A percentile compares a stretch with the other conserved stretches of the same genome.
Evolutionary conservation across 2,329 filamentous ascomycete species (phyloP).

Genomic region (Cladosporium colombiae): DNA sequence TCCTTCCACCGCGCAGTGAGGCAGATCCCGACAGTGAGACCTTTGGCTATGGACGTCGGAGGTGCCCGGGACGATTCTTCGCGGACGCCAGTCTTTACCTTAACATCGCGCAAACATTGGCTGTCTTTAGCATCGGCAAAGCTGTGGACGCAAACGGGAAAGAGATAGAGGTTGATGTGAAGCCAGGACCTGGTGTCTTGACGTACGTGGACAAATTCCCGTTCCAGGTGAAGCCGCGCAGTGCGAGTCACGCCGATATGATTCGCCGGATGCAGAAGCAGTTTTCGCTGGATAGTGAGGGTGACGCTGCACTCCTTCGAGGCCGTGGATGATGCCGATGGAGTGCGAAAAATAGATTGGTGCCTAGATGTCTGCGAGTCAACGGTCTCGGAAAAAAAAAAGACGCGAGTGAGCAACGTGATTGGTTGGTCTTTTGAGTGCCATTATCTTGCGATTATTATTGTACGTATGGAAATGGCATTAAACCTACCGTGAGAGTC

Average conservation of each 20-base stretch:
- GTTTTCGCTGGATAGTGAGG: not conserved
- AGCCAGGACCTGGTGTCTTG: slow-evolving; percentile 42
- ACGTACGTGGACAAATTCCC: slow-evolving; percentile 43
- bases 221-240: not conserved
- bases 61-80: slow-evolving; percentile 53
- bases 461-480: not conserved
- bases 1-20: slow-evolving; percentile 38
- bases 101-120: slow-evolving; percentile 46
- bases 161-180: slow-evolving; percentile 39
- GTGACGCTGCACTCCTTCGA: not conserved
- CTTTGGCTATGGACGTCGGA: slow-evolving; percentile 58
- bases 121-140: slow-evolving; percentile 50
- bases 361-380: not conserved
- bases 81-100: slow-evolving; percentile 47
- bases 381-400: not conserved
- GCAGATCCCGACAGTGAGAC: slow-evolving; percentile 50
- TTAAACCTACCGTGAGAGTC: not conserved
- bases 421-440: not conserved
- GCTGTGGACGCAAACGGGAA: slow-evolving; percentile 39
- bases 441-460: not conserved
- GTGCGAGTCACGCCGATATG: not conserved
- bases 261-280: not conserved
- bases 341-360: not conserved
- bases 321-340: not conserved
- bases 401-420: not conserved